Evolutionary conservation across 768 basidiomycete genomes (phyloP).

Genomic region (Pisolithus sp.): DNA sequence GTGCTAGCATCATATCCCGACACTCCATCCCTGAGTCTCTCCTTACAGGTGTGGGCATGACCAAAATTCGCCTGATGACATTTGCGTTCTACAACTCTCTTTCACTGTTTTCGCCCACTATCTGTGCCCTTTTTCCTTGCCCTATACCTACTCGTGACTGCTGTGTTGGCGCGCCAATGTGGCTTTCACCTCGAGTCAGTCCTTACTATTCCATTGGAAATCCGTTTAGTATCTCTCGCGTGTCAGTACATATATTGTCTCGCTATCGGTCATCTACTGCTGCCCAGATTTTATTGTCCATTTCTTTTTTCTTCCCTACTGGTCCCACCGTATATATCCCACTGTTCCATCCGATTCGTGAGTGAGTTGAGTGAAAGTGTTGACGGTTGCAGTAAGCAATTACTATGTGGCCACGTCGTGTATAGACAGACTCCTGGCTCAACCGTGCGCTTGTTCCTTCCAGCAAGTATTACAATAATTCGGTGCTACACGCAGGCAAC

Average conservation of each 20-base stretch:
- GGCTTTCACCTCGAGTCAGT: slow-evolving; percentile 55
- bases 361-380: slow-evolving; percentile 1
- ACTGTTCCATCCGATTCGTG: slow-evolving; percentile 20
- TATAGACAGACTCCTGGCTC: not conserved
- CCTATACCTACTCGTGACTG: slow-evolving; percentile 45
- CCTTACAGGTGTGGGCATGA: slow-evolving; percentile 78
- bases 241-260: slow-evolving; percentile 33
- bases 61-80: slow-evolving; percentile 19
- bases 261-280: slow-evolving; percentile 25
- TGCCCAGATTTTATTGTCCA: slow-evolving; percentile 29
- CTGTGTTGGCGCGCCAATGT: slow-evolving; percentile 27
- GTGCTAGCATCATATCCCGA: slow-evolving; percentile 21
- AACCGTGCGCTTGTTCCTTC: slow-evolving; percentile 3
- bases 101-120: slow-evolving; percentile 17
- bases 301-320: slow-evolving; percentile 27
- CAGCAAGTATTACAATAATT: not conserved
- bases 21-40: slow-evolving; percentile 8
- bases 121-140: slow-evolving; percentile 46
- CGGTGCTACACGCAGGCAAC: not conserved
- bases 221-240: slow-evolving; percentile 30
- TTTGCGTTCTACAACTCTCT: slow-evolving; percentile 20
- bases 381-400: slow-evolving; percentile 1
- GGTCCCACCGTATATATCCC: slow-evolving; percentile 43
- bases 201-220: slow-evolving; percentile 43
- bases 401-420: slow-evolving; percentile 4